These are phyloP conservation scores for Ophiocytium majus DNA, from an alignment of 352 stramenopile genomes.

Conservation along the genomic window DNA sequence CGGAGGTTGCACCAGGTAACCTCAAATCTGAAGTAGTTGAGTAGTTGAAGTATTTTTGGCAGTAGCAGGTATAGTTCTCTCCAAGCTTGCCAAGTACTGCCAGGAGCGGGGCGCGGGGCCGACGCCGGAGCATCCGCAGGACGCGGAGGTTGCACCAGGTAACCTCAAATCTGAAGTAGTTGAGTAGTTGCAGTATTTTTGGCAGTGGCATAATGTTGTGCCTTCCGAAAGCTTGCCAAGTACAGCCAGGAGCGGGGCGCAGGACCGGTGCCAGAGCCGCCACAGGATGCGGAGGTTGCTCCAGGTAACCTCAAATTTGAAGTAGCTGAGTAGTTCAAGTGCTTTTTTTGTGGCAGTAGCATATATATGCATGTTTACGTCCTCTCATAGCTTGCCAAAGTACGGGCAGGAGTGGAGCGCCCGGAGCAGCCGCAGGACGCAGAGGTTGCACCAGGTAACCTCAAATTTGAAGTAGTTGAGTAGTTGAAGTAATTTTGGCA, in stretches of 20 bases:
- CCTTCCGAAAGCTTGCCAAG: conserved; percentile 75
- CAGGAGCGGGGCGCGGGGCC: conserved; percentile 6
- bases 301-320: too few species aligned
- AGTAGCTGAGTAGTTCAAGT: too few species aligned
- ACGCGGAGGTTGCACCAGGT: background rate
- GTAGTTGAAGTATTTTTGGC: too few species aligned
- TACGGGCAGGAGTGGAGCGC: conserved; percentile 53
- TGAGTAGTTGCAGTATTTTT: too few species aligned
- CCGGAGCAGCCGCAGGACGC: background rate
- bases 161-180: too few species aligned
- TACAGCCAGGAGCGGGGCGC: conserved; percentile 54
- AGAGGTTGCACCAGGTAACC: background rate
- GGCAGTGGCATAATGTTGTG: too few species aligned
- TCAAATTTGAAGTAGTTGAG: too few species aligned
- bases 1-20: background rate
- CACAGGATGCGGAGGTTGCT: background rate
- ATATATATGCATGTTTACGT: too few species aligned
- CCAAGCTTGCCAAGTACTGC: conserved; percentile 70
- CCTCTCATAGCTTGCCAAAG: conserved; percentile 72
- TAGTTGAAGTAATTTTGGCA: too few species aligned
- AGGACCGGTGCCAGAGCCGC: background rate
- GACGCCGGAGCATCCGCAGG: background rate
- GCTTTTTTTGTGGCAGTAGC: too few species aligned
- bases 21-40: too few species aligned
- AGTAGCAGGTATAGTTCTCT: too few species aligned